Base-by-base conservation (phyloP, 768 basidiomycete genomes). In the Suillus variegatus region DNA sequence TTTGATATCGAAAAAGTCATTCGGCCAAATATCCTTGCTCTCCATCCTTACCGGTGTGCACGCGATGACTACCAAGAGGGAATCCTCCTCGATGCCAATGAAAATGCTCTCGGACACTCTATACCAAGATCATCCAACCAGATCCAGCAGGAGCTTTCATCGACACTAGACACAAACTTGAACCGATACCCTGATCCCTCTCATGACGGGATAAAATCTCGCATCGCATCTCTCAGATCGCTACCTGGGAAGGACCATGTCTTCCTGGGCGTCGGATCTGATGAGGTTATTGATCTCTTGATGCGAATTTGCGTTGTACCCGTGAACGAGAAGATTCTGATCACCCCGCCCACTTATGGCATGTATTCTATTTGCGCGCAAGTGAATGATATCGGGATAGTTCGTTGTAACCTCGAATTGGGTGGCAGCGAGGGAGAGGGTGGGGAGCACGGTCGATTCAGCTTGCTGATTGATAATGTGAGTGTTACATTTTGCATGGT, bases 291-390 rank as follows among this genome's bases (percentile, higher is more conserved):
- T 69, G 97, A 99, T 74, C 80, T 99, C 63, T 82, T 99, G 57
- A 95, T 97, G 81, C 87, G 97, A 20, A 88, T 99, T 40, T 90
- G 92, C 67, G 95, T 96, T 69, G 79, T 78, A 1, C 97, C 97
- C 0, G 86, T 77, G 1, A 83, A 78, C 62, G 97, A 99, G 70
- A 92, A 89, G 74, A 91, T 97, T 41, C 76, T 99, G 73, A 90
- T 86, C 43, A 94, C 92, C 1, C 97, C 97, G 1, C 97, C 97
- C 6, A 98, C 97, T 14, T 99, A 99, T 74, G 97, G 97, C 20
- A 99, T 99, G 97, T 98, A 99, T 78, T 76, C 84, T 14, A 97
- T 99, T 1, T 95, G 91, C 65, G 97, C 97, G 12, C 92, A 97
- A 72, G 89, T 98, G 55, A 99, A 99, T 74, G 97, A 99, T 74